These are phyloP conservation scores for Xylaria sp. DNA, from an alignment of 2,329 filamentous ascomycete genomes.

Conservation along the genomic window DNA sequence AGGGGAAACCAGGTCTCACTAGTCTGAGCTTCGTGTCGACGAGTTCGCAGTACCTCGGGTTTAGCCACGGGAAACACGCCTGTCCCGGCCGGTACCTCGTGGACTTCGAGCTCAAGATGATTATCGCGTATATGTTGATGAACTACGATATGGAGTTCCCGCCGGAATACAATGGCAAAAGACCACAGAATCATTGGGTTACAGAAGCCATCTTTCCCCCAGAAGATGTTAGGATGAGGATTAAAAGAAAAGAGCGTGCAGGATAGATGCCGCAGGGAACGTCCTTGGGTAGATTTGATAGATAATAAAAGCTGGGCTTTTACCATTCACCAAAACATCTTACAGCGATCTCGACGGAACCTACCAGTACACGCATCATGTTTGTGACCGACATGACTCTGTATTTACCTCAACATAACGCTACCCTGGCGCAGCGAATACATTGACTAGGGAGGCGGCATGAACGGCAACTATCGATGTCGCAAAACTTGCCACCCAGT, in stretches of 20 bases:
- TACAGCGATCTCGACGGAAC: neutral
- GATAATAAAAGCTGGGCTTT: neutral
- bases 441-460: neutral
- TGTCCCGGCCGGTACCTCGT: constrained; percentile 56
- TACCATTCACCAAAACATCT: neutral
- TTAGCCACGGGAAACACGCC: constrained; percentile 54
- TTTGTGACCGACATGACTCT: neutral
- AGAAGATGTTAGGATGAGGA: constrained; percentile 35
- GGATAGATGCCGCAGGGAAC: neutral
- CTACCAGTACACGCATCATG: neutral
- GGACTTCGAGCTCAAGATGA: constrained; percentile 53
- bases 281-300: neutral
- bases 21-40: constrained; percentile 52
- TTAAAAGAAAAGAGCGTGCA: constrained; percentile 30
- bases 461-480: neutral
- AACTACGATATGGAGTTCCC: constrained; percentile 51
- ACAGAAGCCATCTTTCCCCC: constrained; percentile 38
- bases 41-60: constrained; percentile 46
- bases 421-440: neutral
- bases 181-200: constrained; percentile 38
- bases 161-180: constrained; percentile 37
- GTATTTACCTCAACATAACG: neutral
- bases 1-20: constrained; percentile 37
- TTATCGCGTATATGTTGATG: constrained; percentile 43
- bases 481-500: too few species aligned